Percentiles rank a stretch among this genome's conserved stretches.
These are phyloP conservation scores for Blastocystis sp. DNA, from an alignment of 352 stramenopile genomes.

Conservation along the genomic window DNA sequence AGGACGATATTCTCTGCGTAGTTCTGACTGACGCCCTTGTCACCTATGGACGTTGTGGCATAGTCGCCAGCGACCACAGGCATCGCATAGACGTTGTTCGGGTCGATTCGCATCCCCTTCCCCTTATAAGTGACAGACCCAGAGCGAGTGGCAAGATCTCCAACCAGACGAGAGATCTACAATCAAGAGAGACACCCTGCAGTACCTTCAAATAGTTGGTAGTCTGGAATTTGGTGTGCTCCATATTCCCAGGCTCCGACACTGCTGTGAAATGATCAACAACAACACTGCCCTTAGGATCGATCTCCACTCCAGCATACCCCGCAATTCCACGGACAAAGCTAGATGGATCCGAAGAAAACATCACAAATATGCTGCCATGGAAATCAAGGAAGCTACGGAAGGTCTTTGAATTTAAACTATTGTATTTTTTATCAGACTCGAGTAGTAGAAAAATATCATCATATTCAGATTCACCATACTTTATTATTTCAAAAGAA, in stretches of 20 bases:
- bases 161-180: constrained; percentile 63
- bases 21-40: neutral
- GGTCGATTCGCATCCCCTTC: constrained; percentile 73
- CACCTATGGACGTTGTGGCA: constrained; percentile 66
- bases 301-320: constrained; percentile 78
- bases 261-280: constrained; percentile 78
- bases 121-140: constrained; percentile 72
- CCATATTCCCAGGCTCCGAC: constrained; percentile 70
- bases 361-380: constrained; percentile 73
- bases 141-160: neutral
- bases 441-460: constrained; percentile 79
- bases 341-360: constrained; percentile 73
- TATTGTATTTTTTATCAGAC: constrained; percentile 70
- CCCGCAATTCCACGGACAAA: constrained; percentile 77
- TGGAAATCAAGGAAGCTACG: constrained; percentile 75
- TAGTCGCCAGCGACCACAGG: constrained; percentile 73
- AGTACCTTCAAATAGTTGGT: constrained; percentile 72
- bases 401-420: constrained; percentile 68
- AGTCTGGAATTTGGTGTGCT: constrained; percentile 74
- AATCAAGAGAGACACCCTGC: constrained; percentile 70
- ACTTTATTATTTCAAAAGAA: constrained; percentile 70
- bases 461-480: constrained; percentile 78
- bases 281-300: constrained; percentile 78
- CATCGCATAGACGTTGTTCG: constrained; percentile 74
- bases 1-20: constrained; percentile 68